Conservation (phyloP, 2,329 filamentous ascomycete genomes). For the Alternaria brassicae region DNA sequence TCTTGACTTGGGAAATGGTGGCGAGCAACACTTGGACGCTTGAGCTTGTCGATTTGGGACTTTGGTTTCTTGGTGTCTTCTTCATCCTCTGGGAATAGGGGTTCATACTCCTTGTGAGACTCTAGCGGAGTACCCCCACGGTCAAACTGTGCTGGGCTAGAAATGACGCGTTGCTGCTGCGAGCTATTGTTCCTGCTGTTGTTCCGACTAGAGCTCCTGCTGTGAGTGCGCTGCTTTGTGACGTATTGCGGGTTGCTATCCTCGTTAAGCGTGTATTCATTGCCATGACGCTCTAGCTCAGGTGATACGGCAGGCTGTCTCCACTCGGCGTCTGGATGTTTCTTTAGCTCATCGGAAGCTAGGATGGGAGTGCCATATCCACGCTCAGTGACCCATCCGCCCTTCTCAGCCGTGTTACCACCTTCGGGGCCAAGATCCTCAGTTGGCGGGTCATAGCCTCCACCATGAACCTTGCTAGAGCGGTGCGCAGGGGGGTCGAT, state of each 20-base stretch:
- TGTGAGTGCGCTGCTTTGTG: conserved; percentile 61
- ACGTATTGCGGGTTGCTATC: conserved; percentile 52
- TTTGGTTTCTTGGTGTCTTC: conserved; percentile 64
- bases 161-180: conserved; percentile 53
- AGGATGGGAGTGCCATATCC: conserved; percentile 80
- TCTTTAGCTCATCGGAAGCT: conserved; percentile 84
- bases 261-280: conserved; percentile 60
- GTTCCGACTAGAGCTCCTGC: conserved; percentile 55
- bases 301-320: conserved; percentile 85
- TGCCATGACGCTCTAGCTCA: conserved; percentile 63
- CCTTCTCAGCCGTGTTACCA: conserved; percentile 55
- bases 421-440: conserved; percentile 59
- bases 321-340: conserved; percentile 71
- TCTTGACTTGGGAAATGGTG: conserved; percentile 91
- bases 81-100: conserved; percentile 80
- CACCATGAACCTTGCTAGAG: conserved; percentile 53
- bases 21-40: conserved; percentile 58
- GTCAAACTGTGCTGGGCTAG: conserved; percentile 55
- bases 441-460: conserved; percentile 61
- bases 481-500: conserved; percentile 70
- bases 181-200: conserved; percentile 71
- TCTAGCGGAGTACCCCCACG: conserved; percentile 73
- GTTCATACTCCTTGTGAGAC: conserved; percentile 93
- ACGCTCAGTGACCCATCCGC: conserved; percentile 64
- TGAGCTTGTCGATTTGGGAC: conserved; percentile 63